A percentile compares a stretch with the other conserved stretches of the same genome.
phyloP scores from a whole-genome alignment of 305 asterid species.

The Withania somnifera region DNA sequence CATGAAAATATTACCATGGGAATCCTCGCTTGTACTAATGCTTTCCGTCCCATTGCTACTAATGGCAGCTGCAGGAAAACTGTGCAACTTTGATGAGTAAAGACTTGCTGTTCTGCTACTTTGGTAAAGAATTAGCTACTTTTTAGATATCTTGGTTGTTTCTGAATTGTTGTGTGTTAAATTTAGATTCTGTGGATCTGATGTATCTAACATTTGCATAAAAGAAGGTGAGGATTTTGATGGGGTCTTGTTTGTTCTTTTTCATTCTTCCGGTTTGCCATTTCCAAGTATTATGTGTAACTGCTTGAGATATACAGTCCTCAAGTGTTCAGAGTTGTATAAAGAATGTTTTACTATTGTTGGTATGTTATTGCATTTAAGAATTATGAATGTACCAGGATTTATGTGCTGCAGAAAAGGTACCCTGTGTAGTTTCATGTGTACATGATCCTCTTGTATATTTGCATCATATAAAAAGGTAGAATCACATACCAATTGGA shows the following conservation, averaged over 20 bases:
- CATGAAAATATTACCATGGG: neutral
- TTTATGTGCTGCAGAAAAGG: neutral
- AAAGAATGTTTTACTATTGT: neutral
- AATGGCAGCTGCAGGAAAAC: neutral
- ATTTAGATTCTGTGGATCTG: neutral
- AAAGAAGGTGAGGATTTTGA: neutral
- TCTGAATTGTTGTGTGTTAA: neutral
- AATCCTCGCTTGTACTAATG: neutral
- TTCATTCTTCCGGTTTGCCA: too few species aligned
- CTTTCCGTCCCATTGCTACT: neutral
- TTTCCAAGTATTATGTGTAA: neutral
- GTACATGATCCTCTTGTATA: neutral
- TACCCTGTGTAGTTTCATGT: too few species aligned
- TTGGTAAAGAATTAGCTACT: neutral
- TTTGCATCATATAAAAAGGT: neutral
- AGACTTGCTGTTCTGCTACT: neutral
- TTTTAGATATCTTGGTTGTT: neutral
- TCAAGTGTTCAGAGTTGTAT: too few species aligned
- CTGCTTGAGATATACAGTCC: neutral
- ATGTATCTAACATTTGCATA: neutral
- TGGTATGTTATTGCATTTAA: neutral
- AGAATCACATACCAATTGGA: neutral
- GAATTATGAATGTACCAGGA: neutral
- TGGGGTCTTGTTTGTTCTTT: too few species aligned
- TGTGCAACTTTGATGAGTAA: neutral